Evolutionary conservation across 371 early-diverging fungal species (phyloP), one percentile per base, ranked within the genome.

Genomic region (Apophysomyces sp.): DNA sequence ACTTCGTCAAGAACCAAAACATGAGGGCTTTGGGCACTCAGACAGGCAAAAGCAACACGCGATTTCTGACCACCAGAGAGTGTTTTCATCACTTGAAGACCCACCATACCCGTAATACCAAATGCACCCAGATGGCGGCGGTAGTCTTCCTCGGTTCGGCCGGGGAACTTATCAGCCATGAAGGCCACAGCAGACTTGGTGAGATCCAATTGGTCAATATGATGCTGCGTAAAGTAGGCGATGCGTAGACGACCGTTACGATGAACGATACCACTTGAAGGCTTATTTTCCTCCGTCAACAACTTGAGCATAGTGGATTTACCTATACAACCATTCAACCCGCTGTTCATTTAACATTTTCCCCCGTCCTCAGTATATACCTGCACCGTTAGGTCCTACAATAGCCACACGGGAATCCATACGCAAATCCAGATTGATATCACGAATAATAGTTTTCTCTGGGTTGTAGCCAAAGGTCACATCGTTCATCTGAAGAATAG

Each of bases 31-130:
- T 86, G 88, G 69, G 95, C 84, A 55, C 94, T 93, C 71, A 99
- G 85, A 52, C 91, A 90, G 29, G 99, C 98, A 85, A 99, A 98
- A 21, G 96, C 93, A 12, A 99, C 96, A 59, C 99, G 85, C 34
- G 90, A 89, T 81, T 99, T 99, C 78, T 99, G 99, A 66, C 99
- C 99, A 73, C 99, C 99, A 57, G 96, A 96, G 11, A 99, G 77
- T 0, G 97, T 98, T 57, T 91, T 85, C 74, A 99, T 95, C 24
- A 91, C 86, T 72, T 97, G 97, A 78, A 97, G 76, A 51, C 94
- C 95, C 1, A 93, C 92, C 88, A 92, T 95, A 16, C 99, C 99
- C 28, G 97, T 92, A 58, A 99, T 89, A 69, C 99, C 99, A 70
- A 96, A 99, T 3, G 92, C 79, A 53, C 95, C 99, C 62, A 99